Conservation (phyloP, 352 stramenopile species). For the Phytophthora pisi region DNA sequence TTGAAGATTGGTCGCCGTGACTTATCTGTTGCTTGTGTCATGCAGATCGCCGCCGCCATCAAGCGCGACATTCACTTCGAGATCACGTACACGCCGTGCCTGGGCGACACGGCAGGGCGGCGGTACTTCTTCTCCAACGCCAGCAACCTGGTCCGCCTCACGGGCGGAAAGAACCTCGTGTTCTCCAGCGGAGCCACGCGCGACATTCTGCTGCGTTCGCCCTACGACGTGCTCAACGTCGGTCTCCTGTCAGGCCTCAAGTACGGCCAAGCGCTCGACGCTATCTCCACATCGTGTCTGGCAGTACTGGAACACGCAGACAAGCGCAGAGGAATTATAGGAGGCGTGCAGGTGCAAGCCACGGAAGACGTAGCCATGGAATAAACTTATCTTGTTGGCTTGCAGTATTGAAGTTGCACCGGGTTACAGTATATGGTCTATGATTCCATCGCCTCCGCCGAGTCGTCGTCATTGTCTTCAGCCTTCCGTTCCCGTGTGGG, state of each 20-base stretch:
- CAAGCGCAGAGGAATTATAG: conserved; percentile 54
- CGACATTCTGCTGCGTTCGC: conserved; percentile 78
- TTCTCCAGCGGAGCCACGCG: conserved; percentile 75
- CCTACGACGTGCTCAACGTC: conserved; percentile 85
- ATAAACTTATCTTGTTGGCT: conserved; percentile 27
- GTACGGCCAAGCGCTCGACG: conserved; percentile 72
- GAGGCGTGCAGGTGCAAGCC: conserved; percentile 48
- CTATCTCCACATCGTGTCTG: conserved; percentile 58
- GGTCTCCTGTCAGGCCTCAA: conserved; percentile 75
- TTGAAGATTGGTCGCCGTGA: not conserved
- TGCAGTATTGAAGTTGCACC: not conserved
- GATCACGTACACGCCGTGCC: conserved; percentile 78
- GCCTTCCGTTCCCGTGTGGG: conserved; percentile 15
- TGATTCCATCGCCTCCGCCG: conserved; percentile 36
- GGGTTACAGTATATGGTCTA: conserved; percentile 6
- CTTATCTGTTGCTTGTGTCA: not conserved
- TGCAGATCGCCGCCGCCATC: conserved; percentile 76
- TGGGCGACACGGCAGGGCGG: conserved; percentile 75
- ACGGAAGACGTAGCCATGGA: conserved; percentile 57
- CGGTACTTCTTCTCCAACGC: conserved; percentile 90
- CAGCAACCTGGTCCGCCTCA: conserved; percentile 77
- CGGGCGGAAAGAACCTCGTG: conserved; percentile 68
- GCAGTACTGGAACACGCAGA: conserved; percentile 69
- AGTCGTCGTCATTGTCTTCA: conserved; percentile 26
- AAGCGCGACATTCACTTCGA: conserved; percentile 81